A percentile compares a stretch with the other conserved stretches of the same genome.
Evolutionary conservation across 352 stramenopile species (phyloP).

Genomic region (Phytophthora litchii): DNA sequence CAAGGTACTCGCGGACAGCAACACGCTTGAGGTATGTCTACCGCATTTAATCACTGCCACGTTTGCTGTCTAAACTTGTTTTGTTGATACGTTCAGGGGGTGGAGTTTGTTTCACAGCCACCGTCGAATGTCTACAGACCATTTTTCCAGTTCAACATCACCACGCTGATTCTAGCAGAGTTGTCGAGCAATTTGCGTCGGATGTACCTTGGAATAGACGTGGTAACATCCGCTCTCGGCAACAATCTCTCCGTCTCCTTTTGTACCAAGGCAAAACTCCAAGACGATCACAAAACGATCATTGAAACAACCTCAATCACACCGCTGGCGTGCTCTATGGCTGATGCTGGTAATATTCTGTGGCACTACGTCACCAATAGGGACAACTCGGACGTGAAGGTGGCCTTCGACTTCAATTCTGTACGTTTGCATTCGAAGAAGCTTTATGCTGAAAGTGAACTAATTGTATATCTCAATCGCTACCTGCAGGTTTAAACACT

Average conservation of each 20-base stretch:
- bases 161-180: background rate
- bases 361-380: background rate
- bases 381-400: background rate
- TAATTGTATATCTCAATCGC: background rate
- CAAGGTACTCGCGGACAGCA: background rate
- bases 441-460: background rate
- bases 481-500: background rate
- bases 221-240: background rate
- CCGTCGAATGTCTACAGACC: background rate
- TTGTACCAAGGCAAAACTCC: background rate
- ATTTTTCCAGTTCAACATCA: background rate
- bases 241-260: background rate
- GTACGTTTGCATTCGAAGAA: background rate
- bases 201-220: background rate
- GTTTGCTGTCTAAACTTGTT: background rate
- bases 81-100: background rate
- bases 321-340: background rate
- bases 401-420: background rate
- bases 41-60: background rate
- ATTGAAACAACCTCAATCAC: background rate
- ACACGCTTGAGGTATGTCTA: background rate
- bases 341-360: background rate
- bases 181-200: background rate
- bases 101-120: background rate
- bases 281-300: background rate